These are phyloP conservation scores for Eimeria brunetti DNA, from an alignment of 169 alveolate genomes.

Conservation along the genomic window DNA sequence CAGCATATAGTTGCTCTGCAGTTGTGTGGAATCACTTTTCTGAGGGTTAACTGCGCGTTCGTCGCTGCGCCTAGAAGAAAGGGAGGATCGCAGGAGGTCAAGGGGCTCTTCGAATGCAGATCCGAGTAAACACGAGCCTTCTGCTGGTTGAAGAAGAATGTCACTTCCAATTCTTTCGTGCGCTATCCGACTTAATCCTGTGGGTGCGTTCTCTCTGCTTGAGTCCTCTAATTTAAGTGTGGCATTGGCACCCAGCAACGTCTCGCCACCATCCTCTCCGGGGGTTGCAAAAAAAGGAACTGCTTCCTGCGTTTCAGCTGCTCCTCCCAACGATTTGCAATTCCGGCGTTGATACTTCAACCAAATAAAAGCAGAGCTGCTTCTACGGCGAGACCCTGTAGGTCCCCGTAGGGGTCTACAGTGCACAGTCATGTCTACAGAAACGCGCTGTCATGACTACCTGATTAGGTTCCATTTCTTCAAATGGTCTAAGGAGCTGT, in stretches of 20 bases:
- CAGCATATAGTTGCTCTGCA: not conserved
- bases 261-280: not conserved
- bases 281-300: not conserved
- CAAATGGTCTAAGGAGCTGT: not conserved
- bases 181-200: not conserved
- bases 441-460: slow-evolving; percentile 11
- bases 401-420: slow-evolving; percentile 28
- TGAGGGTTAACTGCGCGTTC: not conserved
- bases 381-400: slow-evolving; percentile 53
- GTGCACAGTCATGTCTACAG: slow-evolving; percentile 3
- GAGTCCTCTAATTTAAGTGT: not conserved
- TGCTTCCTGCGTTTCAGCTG: not conserved
- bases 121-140: not conserved
- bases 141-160: not conserved
- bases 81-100: not conserved
- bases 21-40: not conserved
- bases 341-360: slow-evolving; percentile 38
- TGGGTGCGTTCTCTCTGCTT: not conserved
- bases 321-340: not conserved
- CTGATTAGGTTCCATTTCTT: not conserved
- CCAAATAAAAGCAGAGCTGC: slow-evolving; percentile 58
- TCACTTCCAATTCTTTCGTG: not conserved
- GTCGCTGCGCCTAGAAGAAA: not conserved
- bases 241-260: not conserved
- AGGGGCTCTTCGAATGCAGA: not conserved